These are phyloP conservation scores for Vitis hybrid DNA, from an alignment of 177 flowering plant genomes.

Conservation along the genomic window DNA sequence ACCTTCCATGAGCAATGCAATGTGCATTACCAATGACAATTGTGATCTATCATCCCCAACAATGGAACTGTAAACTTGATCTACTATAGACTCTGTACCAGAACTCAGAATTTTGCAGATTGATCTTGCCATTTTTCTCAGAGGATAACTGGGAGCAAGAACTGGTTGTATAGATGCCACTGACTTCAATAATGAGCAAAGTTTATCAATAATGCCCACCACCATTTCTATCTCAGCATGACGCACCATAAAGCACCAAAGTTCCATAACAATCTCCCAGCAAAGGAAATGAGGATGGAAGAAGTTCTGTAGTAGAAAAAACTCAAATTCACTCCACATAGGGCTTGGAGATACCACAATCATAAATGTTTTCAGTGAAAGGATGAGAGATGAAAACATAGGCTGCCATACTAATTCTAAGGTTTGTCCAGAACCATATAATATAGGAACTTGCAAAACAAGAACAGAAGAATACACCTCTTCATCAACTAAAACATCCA, in stretches of 20 bases:
- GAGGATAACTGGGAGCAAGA: slow-evolving; percentile 39
- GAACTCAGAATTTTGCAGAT: slow-evolving; percentile 49
- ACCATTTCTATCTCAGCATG: slow-evolving; percentile 57
- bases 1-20: slow-evolving; percentile 79
- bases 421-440: slow-evolving; percentile 36
- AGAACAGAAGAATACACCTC: slow-evolving; percentile 62
- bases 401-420: slow-evolving; percentile 55
- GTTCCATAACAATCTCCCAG: slow-evolving; percentile 73
- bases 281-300: slow-evolving; percentile 87
- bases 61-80: slow-evolving; percentile 45
- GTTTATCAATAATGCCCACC: slow-evolving; percentile 45
- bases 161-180: slow-evolving; percentile 42
- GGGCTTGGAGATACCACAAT: slow-evolving; percentile 45
- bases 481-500: slow-evolving; percentile 55
- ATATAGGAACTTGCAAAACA: slow-evolving; percentile 50
- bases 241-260: slow-evolving; percentile 80
- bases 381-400: slow-evolving; percentile 48
- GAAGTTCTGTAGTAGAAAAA: slow-evolving; percentile 67
- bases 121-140: slow-evolving; percentile 74
- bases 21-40: slow-evolving; percentile 33
- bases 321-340: slow-evolving; percentile 57
- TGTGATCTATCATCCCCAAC: slow-evolving; percentile 35
- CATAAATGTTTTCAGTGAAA: slow-evolving; percentile 70
- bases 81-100: slow-evolving; percentile 40
- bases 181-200: slow-evolving; percentile 48